A percentile compares a stretch with the other conserved stretches of the same genome.
phyloP scores from a whole-genome alignment of 768 basidiomycete species.

The Tylopilus rubrobrunneus region DNA sequence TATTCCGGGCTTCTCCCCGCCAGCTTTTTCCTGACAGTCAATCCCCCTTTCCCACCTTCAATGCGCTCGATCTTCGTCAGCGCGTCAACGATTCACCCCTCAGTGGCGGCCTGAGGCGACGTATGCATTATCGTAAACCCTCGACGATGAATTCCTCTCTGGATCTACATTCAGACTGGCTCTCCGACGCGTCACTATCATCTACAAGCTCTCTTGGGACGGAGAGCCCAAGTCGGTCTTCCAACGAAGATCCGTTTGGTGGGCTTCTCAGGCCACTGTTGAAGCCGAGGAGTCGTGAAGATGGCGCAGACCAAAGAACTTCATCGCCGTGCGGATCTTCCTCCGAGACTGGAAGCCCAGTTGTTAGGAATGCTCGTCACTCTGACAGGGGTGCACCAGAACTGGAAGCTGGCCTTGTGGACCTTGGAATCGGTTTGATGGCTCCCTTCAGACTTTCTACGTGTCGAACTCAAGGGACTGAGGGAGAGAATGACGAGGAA shows the following conservation, averaged over 20 bases:
- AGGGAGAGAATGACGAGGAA: conserved; percentile 29
- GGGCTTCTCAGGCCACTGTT: conserved; percentile 39
- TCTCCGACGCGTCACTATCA: conserved; percentile 29
- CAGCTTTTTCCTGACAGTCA: conserved; percentile 36
- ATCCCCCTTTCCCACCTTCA: conserved; percentile 30
- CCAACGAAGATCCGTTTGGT: conserved; percentile 44
- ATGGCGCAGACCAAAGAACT: conserved; percentile 9
- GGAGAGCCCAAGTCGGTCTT: conserved; percentile 26
- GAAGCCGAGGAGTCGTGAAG: conserved; percentile 8
- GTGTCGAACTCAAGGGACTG: conserved; percentile 27
- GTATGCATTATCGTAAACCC: conserved; percentile 25
- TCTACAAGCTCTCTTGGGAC: conserved; percentile 18
- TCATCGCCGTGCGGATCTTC: conserved; percentile 21
- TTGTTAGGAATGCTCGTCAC: conserved; percentile 32
- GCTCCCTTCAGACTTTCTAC: conserved; percentile 51
- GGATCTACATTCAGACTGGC: conserved; percentile 27
- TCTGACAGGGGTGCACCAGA: conserved; percentile 21
- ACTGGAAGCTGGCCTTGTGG: conserved; percentile 34
- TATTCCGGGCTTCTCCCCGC: conserved; percentile 42
- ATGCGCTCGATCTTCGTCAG: conserved; percentile 31
- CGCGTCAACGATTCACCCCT: conserved; percentile 49
- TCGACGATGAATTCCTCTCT: conserved; percentile 26
- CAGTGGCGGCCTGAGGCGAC: conserved; percentile 29
- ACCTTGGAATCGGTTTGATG: conserved; percentile 42
- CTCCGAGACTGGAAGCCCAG: conserved; percentile 48